Percentiles rank a stretch among this genome's conserved stretches.
phyloP scores from a whole-genome alignment of 305 asterid species.

The Rubia peregrina region DNA sequence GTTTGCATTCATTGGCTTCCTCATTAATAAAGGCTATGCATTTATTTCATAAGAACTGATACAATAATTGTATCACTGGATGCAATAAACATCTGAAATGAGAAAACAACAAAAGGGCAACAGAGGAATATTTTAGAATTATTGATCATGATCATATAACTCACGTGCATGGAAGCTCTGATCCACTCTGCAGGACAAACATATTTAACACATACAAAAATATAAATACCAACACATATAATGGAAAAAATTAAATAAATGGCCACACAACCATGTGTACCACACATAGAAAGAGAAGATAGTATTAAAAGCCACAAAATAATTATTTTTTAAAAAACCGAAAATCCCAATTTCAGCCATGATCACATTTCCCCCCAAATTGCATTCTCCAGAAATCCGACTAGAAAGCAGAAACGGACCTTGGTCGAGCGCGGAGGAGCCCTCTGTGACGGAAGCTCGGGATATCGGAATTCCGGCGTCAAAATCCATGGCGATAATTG shows the following conservation, averaged over 20 bases:
- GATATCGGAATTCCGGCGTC: constrained; percentile 28
- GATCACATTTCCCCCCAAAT: constrained; percentile 12
- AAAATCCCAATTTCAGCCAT: constrained; percentile 4
- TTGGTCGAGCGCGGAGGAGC: constrained; percentile 26
- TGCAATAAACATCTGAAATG: background rate
- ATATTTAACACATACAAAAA: background rate
- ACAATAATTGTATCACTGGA: background rate
- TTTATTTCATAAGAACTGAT: constrained; percentile 2
- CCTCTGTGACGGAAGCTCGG: constrained; percentile 16
- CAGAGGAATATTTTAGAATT: background rate
- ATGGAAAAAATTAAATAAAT: background rate
- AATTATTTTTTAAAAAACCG: background rate
- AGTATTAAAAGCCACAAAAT: background rate
- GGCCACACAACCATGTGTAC: constrained; percentile 10
- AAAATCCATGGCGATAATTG: constrained; percentile 20
- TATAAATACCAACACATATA: background rate
- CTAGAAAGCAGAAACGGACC: constrained; percentile 1
- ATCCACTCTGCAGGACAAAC: constrained; percentile 10
- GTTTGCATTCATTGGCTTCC: background rate
- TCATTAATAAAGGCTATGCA: background rate
- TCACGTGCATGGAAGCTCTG: constrained; percentile 19
- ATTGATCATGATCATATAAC: background rate
- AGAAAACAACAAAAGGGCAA: background rate
- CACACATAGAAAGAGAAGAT: background rate
- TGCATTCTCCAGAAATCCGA: background rate